Percentiles rank a stretch among this genome's conserved stretches.
Evolutionary conservation across 192 early-diverging fungal species (phyloP).

Genomic region (Piromyces sp.): DNA sequence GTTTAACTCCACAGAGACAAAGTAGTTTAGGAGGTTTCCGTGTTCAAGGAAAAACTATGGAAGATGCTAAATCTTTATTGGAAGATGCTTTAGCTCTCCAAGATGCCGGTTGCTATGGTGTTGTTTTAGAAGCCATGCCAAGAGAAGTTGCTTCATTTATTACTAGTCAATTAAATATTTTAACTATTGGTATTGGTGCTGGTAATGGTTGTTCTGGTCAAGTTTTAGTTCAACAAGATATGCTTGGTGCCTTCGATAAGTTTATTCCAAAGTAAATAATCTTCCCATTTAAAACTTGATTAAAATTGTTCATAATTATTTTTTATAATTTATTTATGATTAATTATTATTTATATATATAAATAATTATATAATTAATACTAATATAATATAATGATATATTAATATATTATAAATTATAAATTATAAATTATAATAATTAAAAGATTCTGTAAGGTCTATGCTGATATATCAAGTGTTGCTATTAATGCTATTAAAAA

Average conservation of each 20-base stretch:
- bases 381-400: no score
- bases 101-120: constrained; percentile 71
- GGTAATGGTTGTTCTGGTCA: constrained; percentile 76
- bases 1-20: constrained; percentile 85
- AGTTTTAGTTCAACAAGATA: constrained; percentile 81
- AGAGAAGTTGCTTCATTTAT: constrained; percentile 71
- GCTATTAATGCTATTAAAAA: not conserved
- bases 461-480: not conserved
- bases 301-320: no score
- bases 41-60: constrained; percentile 75
- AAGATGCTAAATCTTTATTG: constrained; percentile 54
- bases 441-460: not conserved
- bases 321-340: no score
- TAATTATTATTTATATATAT: no score
- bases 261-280: constrained; percentile 61
- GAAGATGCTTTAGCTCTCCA: constrained; percentile 80
- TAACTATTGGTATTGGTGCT: constrained; percentile 97
- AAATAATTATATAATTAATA: no score
- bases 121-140: constrained; percentile 88
- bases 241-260: constrained; percentile 78
- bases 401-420: no score
- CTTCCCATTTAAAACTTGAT: no score
- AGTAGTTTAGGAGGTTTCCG: constrained; percentile 43
- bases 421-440: no score
- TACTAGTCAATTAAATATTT: constrained; percentile 56